Percentiles rank a stretch among this genome's conserved stretches.
phyloP scores from a whole-genome alignment of 345 rosid species.

The Sonneratia alba region DNA sequence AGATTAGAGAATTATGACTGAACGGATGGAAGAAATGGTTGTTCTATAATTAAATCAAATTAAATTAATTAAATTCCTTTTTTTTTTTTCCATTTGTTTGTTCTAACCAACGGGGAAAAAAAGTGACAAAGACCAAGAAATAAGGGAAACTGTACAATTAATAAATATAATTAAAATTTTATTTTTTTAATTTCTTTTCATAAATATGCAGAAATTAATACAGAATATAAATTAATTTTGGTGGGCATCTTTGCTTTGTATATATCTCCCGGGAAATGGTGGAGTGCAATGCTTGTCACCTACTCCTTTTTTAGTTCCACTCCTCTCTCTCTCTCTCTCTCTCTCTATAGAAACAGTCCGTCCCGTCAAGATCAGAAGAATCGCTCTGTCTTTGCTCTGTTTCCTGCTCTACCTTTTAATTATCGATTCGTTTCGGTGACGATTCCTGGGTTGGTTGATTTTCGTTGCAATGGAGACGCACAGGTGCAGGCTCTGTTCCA shows the following conservation, averaged over 20 bases:
- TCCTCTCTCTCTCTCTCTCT: slow-evolving; percentile 8
- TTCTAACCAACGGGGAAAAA: too few relatives aligned
- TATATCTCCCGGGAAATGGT: slow-evolving; percentile 22
- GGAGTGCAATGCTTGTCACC: slow-evolving; percentile 76
- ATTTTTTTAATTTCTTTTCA: neutral
- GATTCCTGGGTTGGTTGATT: neutral
- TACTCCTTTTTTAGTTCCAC: slow-evolving; percentile 46
- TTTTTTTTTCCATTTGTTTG: too few relatives aligned
- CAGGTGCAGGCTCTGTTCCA: slow-evolving; percentile 63
- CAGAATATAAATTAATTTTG: neutral
- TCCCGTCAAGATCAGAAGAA: too few relatives aligned
- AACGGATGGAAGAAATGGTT: too few relatives aligned
- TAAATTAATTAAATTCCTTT: too few relatives aligned
- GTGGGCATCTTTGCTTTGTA: neutral
- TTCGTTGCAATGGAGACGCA: slow-evolving; percentile 45
- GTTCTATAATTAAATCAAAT: too few relatives aligned
- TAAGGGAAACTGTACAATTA: too few relatives aligned
- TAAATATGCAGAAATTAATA: too few relatives aligned
- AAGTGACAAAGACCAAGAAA: too few relatives aligned
- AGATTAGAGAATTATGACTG: too few relatives aligned
- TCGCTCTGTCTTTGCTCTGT: slow-evolving; percentile 3
- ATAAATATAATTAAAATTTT: too few relatives aligned
- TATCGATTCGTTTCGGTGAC: neutral
- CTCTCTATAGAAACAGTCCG: slow-evolving; percentile 2
- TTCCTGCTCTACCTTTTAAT: neutral